These are phyloP conservation scores for Malassezia japonica DNA, from an alignment of 1,284 basidiomycete species.

Conservation along the genomic window DNA sequence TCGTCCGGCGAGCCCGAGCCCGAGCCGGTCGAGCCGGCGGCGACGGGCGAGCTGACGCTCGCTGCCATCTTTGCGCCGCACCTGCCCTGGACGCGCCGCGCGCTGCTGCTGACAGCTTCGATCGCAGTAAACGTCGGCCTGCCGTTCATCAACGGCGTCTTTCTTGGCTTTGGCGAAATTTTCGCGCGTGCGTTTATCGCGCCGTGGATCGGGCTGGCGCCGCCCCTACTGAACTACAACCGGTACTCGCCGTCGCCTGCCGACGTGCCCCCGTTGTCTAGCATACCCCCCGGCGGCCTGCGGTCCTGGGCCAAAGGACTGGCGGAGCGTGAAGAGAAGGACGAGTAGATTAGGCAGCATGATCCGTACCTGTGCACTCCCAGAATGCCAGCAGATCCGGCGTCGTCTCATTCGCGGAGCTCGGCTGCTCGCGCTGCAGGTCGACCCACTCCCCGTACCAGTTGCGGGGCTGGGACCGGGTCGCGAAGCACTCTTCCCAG, in stretches of 20 bases:
- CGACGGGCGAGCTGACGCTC: slow-evolving; percentile 38
- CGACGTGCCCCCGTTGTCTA: slow-evolving; percentile 12
- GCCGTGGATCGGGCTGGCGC: slow-evolving; percentile 30
- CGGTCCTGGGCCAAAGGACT: slow-evolving; percentile 9
- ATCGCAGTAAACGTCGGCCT: slow-evolving; percentile 82
- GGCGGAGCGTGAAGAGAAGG: background rate
- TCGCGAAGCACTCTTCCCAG: slow-evolving; percentile 10
- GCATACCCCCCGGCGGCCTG: slow-evolving; percentile 7
- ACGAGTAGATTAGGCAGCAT: background rate
- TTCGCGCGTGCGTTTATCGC: slow-evolving; percentile 76
- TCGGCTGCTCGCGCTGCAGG: background rate
- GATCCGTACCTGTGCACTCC: slow-evolving; percentile 12
- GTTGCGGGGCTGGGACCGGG: slow-evolving; percentile 5
- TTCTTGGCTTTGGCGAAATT: slow-evolving; percentile 96
- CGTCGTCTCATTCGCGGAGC: background rate
- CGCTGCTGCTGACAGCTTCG: slow-evolving; percentile 58
- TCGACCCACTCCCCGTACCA: slow-evolving; percentile 14
- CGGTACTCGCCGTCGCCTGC: slow-evolving; percentile 15
- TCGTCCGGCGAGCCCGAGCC: background rate
- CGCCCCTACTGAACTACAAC: slow-evolving; percentile 9
- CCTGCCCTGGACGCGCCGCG: slow-evolving; percentile 23
- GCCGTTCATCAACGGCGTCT: slow-evolving; percentile 92
- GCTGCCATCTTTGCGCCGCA: slow-evolving; percentile 29
- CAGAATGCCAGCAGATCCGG: slow-evolving; percentile 12
- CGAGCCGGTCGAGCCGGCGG: slow-evolving; percentile 8